Percentiles rank a stretch among this genome's conserved stretches.
Conservation (phyloP, 305 asterid genomes). For the Fraxinus dipetala region DNA sequence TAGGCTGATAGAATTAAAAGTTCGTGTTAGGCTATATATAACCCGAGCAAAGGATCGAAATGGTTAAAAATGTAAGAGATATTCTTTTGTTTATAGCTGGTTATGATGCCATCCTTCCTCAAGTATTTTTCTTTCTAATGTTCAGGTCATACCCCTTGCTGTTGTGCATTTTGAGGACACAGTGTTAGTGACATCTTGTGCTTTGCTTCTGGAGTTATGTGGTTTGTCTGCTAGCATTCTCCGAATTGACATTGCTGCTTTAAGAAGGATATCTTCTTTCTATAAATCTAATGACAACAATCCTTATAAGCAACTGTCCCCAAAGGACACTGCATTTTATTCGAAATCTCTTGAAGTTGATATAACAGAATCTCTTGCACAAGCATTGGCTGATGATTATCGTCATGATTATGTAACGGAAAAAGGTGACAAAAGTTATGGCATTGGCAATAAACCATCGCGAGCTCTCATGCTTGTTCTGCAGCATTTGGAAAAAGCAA, state of each 20-base stretch:
- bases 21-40: neutral
- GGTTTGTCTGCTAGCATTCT: slow-evolving; percentile 73
- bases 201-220: slow-evolving; percentile 84
- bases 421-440: slow-evolving; percentile 41
- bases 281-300: slow-evolving; percentile 57
- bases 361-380: slow-evolving; percentile 80
- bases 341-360: slow-evolving; percentile 57
- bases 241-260: slow-evolving; percentile 80
- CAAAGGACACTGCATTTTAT: slow-evolving; percentile 56
- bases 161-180: slow-evolving; percentile 82
- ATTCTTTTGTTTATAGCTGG: neutral
- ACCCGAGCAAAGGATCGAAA: neutral
- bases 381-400: slow-evolving; percentile 88
- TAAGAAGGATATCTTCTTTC: slow-evolving; percentile 91
- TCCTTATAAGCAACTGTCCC: slow-evolving; percentile 50
- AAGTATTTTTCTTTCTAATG: slow-evolving; percentile 21
- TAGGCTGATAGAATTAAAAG: neutral
- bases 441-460: slow-evolving; percentile 50
- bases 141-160: slow-evolving; percentile 89
- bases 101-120: neutral
- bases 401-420: slow-evolving; percentile 51
- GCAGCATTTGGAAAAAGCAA: slow-evolving; percentile 87
- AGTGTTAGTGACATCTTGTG: slow-evolving; percentile 89
- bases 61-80: neutral
- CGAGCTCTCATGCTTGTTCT: slow-evolving; percentile 81